These are phyloP conservation scores for Conticribra guillardii DNA, from an alignment of 108 stramenopile genomes.

Conservation along the genomic window DNA sequence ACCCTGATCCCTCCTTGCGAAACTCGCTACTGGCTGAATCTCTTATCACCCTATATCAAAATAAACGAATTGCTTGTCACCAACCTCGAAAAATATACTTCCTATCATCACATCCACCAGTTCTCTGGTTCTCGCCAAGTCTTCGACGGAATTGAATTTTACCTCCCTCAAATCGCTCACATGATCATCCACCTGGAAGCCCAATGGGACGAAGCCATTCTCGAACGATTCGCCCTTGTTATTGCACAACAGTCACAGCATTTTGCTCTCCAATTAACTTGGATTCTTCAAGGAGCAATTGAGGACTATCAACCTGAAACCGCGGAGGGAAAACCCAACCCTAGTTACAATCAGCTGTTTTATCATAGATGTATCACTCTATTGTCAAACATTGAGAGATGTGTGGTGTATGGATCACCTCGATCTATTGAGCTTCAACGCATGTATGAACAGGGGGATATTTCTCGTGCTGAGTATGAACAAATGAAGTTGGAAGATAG, in stretches of 20 bases:
- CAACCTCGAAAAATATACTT: too few species aligned
- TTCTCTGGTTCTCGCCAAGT: slow-evolving; percentile 94
- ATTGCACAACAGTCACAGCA: slow-evolving; percentile 97
- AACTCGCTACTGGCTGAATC: too few species aligned
- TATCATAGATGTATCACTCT: slow-evolving; percentile 95
- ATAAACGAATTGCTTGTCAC: too few species aligned
- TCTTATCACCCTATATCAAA: too few species aligned
- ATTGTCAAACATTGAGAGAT: slow-evolving; percentile 91
- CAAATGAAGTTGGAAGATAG: slow-evolving; percentile 92
- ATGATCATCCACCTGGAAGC: slow-evolving; percentile 99
- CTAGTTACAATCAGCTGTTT: slow-evolving; percentile 83
- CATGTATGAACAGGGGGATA: slow-evolving; percentile 91
- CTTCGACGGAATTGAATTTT: slow-evolving; percentile 99
- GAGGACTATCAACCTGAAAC: slow-evolving; percentile 98
- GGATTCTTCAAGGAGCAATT: slow-evolving; percentile 96
- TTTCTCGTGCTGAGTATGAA: slow-evolving; percentile 83
- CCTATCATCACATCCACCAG: too few species aligned
- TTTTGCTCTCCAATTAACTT: slow-evolving; percentile 96
- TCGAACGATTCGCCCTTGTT: slow-evolving; percentile 95
- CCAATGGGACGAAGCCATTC: slow-evolving; percentile 91
- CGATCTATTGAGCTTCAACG: slow-evolving; percentile 79
- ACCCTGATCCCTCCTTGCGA: too few species aligned
- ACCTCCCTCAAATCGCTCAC: slow-evolving; percentile 98
- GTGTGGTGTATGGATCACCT: slow-evolving; percentile 90
- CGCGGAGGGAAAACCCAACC: slow-evolving; percentile 85